Evolutionary conservation across 495 filamentous ascomycete species (phyloP).

Genomic region (Clohesyomyces aquaticus): DNA sequence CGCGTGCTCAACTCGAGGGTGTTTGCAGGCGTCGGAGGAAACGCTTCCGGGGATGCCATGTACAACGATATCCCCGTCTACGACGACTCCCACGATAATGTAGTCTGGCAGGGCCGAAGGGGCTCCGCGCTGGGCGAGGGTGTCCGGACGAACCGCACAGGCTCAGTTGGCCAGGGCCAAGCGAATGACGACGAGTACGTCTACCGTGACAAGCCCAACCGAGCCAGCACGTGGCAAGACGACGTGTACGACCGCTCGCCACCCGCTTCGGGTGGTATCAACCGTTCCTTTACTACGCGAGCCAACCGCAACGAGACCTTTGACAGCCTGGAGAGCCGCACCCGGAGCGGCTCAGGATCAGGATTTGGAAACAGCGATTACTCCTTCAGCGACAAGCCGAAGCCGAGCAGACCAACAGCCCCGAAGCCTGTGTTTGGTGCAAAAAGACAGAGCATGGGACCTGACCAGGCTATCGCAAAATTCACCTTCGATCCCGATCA

Average conservation of each 20-base stretch:
- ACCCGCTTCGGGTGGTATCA: conserved; percentile 47
- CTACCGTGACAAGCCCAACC: conserved; percentile 66
- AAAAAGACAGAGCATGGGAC: conserved; percentile 66
- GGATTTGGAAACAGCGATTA: conserved; percentile 39
- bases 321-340: conserved; percentile 50
- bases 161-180: conserved; percentile 34
- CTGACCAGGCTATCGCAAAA: conserved; percentile 85
- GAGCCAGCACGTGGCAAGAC: conserved; percentile 85
- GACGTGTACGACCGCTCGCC: conserved; percentile 77
- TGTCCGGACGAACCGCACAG: conserved; percentile 61
- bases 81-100: conserved; percentile 82
- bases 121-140: conserved; percentile 80
- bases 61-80: conserved; percentile 97
- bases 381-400: conserved; percentile 59
- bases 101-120: conserved; percentile 85
- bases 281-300: conserved; percentile 57
- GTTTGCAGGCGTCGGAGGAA: conserved; percentile 68
- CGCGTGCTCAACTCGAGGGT: conserved; percentile 79
- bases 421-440: conserved; percentile 81
- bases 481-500: conserved; percentile 95
- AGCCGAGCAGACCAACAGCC: conserved; percentile 69
- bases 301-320: conserved; percentile 55
- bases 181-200: conserved; percentile 57
- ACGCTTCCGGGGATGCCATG: conserved; percentile 64
- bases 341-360: conserved; percentile 31